These are phyloP conservation scores for Hyaloscypha bicolor DNA, from an alignment of 495 filamentous ascomycete species.

Conservation along the genomic window DNA sequence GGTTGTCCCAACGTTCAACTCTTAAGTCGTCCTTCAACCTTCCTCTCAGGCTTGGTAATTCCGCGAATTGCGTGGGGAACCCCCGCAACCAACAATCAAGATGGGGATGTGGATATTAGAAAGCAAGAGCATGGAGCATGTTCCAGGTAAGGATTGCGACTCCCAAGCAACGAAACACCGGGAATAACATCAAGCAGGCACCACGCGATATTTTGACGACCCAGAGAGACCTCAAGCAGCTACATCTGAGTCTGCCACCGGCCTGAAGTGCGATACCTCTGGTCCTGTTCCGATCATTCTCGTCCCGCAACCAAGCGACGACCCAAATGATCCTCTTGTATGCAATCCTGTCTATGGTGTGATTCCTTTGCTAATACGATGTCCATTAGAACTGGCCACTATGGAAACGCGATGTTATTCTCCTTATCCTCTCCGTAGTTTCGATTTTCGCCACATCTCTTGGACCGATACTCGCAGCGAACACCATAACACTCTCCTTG, in stretches of 20 bases:
- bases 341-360: slow-evolving; percentile 6
- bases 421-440: slow-evolving; percentile 72
- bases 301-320: slow-evolving; percentile 70
- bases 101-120: slow-evolving; percentile 90
- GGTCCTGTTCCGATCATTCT: slow-evolving; percentile 71
- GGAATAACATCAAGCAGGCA: slow-evolving; percentile 47
- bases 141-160: slow-evolving; percentile 18
- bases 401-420: slow-evolving; percentile 83
- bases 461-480: slow-evolving; percentile 83
- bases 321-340: slow-evolving; percentile 72
- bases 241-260: slow-evolving; percentile 38
- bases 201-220: slow-evolving; percentile 65
- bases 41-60: slow-evolving; percentile 2
- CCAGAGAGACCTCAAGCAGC: slow-evolving; percentile 46
- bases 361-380: slow-evolving; percentile 10
- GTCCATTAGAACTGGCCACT: slow-evolving; percentile 78
- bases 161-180: slow-evolving; percentile 38
- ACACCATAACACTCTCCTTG: slow-evolving; percentile 71
- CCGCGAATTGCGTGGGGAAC: background rate
- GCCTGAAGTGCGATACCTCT: slow-evolving; percentile 72
- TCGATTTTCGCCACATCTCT: slow-evolving; percentile 81
- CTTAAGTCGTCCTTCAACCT: background rate
- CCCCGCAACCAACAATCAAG: slow-evolving; percentile 27
- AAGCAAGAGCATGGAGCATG: slow-evolving; percentile 27
- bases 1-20: background rate